Conservation (phyloP, 495 filamentous ascomycete species). For the Penicillium waksmanii region DNA sequence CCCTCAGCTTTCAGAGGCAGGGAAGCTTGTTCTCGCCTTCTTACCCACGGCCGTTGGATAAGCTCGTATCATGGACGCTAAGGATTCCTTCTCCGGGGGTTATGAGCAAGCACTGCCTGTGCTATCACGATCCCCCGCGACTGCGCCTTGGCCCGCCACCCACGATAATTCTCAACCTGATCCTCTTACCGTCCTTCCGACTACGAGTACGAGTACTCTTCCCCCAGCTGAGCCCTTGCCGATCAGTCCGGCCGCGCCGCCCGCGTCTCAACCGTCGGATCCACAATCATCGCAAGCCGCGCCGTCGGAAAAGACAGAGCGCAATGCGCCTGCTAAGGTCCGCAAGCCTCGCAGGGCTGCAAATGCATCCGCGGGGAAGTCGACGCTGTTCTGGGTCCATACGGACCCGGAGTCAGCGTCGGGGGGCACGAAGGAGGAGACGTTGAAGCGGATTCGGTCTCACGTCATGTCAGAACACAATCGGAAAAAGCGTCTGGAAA, state of each 20-base stretch:
- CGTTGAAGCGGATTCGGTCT: conserved; percentile 52
- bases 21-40: conserved; percentile 26
- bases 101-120: conserved; percentile 36
- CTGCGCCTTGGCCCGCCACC: conserved; percentile 18
- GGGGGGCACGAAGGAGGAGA: conserved; percentile 47
- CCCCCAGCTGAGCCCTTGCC: conserved; percentile 1
- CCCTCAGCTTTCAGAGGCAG: conserved; percentile 28
- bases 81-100: conserved; percentile 28
- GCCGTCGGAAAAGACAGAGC: conserved; percentile 21
- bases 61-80: conserved; percentile 40
- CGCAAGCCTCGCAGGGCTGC: conserved; percentile 46
- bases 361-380: conserved; percentile 41
- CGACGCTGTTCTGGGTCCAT: conserved; percentile 53
- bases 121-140: conserved; percentile 27
- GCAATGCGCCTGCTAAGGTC: conserved; percentile 36
- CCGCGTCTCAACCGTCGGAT: conserved; percentile 7
- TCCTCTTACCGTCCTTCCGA: conserved; percentile 15
- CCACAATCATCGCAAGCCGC: conserved; percentile 1
- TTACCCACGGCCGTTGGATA: conserved; percentile 16
- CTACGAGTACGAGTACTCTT: neutral
- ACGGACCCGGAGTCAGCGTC: conserved; percentile 45
- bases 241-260: neutral
- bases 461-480: conserved; percentile 58
- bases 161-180: conserved; percentile 23
- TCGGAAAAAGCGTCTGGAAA: conserved; percentile 52